Conservation (phyloP, 2,329 filamentous ascomycete species). For the Trichophyton benhamiae region DNA sequence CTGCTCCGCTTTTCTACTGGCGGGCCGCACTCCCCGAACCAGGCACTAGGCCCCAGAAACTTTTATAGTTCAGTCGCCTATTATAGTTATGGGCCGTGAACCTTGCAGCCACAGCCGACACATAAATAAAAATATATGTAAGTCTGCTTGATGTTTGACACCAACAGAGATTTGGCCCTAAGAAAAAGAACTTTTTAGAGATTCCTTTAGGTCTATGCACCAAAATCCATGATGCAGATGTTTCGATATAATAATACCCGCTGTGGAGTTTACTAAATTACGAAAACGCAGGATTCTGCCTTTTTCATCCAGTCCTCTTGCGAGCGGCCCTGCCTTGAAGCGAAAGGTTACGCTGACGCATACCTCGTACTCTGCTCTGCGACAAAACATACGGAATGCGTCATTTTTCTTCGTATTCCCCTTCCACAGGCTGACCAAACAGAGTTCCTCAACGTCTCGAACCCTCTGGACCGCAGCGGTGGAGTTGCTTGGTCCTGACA, state of each 20-base stretch:
- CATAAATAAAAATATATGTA: not conserved
- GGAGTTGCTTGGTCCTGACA: not conserved
- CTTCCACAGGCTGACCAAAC: not conserved
- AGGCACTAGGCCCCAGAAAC: not conserved
- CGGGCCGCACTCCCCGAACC: not conserved
- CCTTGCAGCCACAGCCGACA: not conserved
- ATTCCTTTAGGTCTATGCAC: not conserved
- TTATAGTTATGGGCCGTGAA: not conserved
- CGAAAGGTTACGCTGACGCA: not conserved
- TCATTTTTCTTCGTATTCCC: not conserved
- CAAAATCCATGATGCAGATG: not conserved
- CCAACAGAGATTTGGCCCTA: not conserved
- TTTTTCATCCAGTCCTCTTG: not conserved
- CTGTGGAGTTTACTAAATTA: not conserved
- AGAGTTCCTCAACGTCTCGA: not conserved
- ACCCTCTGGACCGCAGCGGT: not conserved
- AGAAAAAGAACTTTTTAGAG: not conserved
- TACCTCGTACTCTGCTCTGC: not conserved
- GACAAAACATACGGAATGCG: not conserved
- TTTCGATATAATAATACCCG: not conserved
- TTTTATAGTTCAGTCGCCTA: not conserved
- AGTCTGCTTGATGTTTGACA: not conserved
- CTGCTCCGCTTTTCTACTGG: conserved; percentile 2
- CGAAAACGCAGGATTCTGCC: not conserved
- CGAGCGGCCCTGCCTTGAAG: not conserved